phyloP scores from a whole-genome alignment of 2,329 filamentous ascomycete species.

The Ampelomyces quisqualis region DNA sequence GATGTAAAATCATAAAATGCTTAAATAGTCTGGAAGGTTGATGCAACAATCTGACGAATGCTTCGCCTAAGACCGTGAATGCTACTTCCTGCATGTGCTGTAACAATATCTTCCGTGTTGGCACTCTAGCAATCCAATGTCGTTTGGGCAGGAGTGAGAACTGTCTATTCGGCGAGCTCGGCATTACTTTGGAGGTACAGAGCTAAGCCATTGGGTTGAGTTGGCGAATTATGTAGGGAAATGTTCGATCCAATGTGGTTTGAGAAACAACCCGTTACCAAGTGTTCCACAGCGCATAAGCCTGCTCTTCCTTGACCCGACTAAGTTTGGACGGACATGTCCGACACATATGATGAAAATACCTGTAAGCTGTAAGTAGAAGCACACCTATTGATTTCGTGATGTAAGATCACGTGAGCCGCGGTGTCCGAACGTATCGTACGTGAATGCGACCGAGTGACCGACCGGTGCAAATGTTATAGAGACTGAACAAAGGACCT shows the following conservation, averaged over 20 bases:
- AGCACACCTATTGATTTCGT: neutral
- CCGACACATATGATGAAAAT: too few species aligned
- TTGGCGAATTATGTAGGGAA: slow-evolving; percentile 1
- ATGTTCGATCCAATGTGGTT: neutral
- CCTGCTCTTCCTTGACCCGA: neutral
- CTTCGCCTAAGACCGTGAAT: too few species aligned
- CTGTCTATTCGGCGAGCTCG: too few species aligned
- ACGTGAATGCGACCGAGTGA: neutral
- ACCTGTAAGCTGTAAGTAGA: neutral
- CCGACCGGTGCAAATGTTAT: neutral
- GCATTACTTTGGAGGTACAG: neutral
- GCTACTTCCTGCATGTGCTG: too few species aligned
- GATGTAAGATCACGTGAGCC: slow-evolving; percentile 1
- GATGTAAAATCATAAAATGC: too few species aligned
- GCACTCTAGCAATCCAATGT: too few species aligned
- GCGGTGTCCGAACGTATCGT: neutral
- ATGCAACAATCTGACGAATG: too few species aligned
- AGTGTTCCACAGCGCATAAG: slow-evolving; percentile 5
- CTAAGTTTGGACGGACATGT: neutral
- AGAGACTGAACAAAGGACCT: neutral
- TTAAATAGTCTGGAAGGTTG: too few species aligned
- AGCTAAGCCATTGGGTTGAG: too few species aligned
- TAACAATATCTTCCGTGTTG: too few species aligned
- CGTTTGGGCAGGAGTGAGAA: too few species aligned
- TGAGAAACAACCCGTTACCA: slow-evolving; percentile 11